Base-by-base conservation (phyloP, 345 rosid species). In the Raphanus raphanistrum region DNA sequence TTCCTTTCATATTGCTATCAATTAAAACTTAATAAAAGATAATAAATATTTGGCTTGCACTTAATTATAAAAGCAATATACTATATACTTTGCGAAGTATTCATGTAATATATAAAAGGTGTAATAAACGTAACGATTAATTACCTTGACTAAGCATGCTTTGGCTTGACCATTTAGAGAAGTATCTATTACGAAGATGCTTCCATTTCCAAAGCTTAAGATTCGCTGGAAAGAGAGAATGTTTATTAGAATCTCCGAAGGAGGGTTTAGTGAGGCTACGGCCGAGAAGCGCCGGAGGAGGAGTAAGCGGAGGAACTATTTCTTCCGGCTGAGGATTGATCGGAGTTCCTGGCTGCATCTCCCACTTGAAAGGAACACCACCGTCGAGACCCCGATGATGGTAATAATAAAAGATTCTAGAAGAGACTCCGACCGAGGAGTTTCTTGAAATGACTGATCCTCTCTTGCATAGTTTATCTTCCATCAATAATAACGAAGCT, bases 231-330 rank as follows among this genome's bases (percentile, higher is more conserved):
- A 76, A 72, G 41, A 74, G 25, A 3, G 82, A 84, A 43, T 64
- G 41, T 77, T 80, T 78, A 16, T 8, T 82, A 21, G 82, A 76
- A 4, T 73, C 76, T 58, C 66, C 59, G 27, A 79, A 38, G 57
- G 86, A 78, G 8, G 94, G 96, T 73, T 82, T 90, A 2, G 90
- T 88, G 4, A 89, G 81, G 13, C 82, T 77, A 5, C 73, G 75
- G 80, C 93, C 87, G 8, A 85, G 77, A 38, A 85, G 5, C 0
- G 97, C 95, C 0, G 97, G 98, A 1, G 97, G 97, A 12, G 93
- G 97, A 71, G 83, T 79, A 4, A 85, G 78, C 0, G 88, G 92
- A 4, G 81, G 87, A 6, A 84, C 15, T 1, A 33, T 67, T 0
- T 81, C 86, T 43, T 76, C 72, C 25, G 71, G 71, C 3, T 78